Conservation (phyloP, 2,329 filamentous ascomycete genomes). For the Ophiognomonia clavigignenti-juglandacearum region DNA sequence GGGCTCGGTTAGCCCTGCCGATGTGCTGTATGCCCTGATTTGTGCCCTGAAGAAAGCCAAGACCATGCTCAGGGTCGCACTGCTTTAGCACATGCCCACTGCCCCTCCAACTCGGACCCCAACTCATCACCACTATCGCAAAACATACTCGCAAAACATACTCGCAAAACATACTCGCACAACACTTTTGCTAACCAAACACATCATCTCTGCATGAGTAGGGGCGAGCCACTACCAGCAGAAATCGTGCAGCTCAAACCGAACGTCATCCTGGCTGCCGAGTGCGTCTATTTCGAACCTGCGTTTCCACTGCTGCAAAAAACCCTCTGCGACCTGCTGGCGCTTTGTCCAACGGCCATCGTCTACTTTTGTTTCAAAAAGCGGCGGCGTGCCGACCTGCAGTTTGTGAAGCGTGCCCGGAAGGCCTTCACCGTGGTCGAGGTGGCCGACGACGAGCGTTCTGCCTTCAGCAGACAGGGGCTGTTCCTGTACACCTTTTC, state of each 20-base stretch:
- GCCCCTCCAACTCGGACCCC: too few species aligned
- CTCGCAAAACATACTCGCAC: too few species aligned
- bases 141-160: too few species aligned
- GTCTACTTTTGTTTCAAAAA: constrained; percentile 93
- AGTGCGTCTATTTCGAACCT: constrained; percentile 96
- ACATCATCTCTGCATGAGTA: constrained; percentile 23
- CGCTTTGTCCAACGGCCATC: constrained; percentile 60
- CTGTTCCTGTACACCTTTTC: constrained; percentile 59
- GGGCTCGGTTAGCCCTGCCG: constrained; percentile 22
- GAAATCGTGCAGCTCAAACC: constrained; percentile 54
- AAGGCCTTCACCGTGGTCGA: constrained; percentile 62
- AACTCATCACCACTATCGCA: too few species aligned
- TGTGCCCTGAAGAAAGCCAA: too few species aligned
- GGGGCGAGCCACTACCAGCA: constrained; percentile 56
- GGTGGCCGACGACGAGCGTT: constrained; percentile 55
- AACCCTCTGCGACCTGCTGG: constrained; percentile 71
- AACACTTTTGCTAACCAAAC: background rate
- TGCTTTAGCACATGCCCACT: too few species aligned
- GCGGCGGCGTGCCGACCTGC: constrained; percentile 72
- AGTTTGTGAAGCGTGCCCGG: constrained; percentile 67
- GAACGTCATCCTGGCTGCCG: constrained; percentile 84
- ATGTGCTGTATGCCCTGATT: constrained; percentile 27
- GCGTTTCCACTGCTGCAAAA: constrained; percentile 82
- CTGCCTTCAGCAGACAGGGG: constrained; percentile 50
- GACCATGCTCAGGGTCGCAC: too few species aligned